These are phyloP conservation scores for Elasticomyces elasticus DNA, from an alignment of 495 filamentous ascomycete species.

Conservation along the genomic window DNA sequence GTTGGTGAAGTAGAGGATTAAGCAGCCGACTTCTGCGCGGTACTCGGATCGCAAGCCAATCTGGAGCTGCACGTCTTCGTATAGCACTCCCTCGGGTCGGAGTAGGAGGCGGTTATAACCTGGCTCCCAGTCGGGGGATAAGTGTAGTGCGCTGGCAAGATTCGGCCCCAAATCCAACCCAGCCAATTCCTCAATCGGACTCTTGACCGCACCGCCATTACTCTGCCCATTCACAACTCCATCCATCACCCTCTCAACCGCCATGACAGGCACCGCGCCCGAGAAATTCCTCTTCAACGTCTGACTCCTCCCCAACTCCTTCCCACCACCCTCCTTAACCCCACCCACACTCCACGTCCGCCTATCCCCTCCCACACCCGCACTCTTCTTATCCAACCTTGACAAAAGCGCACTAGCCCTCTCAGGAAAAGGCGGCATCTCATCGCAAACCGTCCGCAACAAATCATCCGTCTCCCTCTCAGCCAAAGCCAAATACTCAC, in stretches of 20 bases:
- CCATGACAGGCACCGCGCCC: conserved; percentile 23
- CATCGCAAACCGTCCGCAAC: conserved; percentile 89
- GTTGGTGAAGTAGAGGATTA: conserved; percentile 93
- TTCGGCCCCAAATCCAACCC: conserved; percentile 45
- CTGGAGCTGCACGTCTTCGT: conserved; percentile 90
- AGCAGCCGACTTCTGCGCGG: conserved; percentile 80
- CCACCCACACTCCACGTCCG: conserved; percentile 93
- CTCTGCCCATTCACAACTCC: conserved; percentile 25
- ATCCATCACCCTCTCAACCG: conserved; percentile 37
- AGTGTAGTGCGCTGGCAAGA: conserved; percentile 80
- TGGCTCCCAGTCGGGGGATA: conserved; percentile 87
- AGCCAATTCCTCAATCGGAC: conserved; percentile 31
- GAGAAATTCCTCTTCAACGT: conserved; percentile 81
- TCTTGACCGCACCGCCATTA: conserved; percentile 35
- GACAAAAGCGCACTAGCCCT: conserved; percentile 84
- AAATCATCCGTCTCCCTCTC: conserved; percentile 83
- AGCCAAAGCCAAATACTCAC: conserved; percentile 85
- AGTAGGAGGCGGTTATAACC: conserved; percentile 82
- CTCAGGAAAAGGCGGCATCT: conserved; percentile 98
- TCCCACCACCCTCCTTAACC: conserved; percentile 56
- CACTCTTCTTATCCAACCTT: conserved; percentile 85
- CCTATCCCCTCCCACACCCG: conserved; percentile 81
- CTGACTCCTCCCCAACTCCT: conserved; percentile 69
- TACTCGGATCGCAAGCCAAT: conserved; percentile 90
- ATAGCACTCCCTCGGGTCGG: conserved; percentile 73